Evolutionary conservation across 2,329 filamentous ascomycete genomes (phyloP), one percentile per base, ranked within the genome.

Genomic region (Pseudogymnoascus sp.): DNA sequence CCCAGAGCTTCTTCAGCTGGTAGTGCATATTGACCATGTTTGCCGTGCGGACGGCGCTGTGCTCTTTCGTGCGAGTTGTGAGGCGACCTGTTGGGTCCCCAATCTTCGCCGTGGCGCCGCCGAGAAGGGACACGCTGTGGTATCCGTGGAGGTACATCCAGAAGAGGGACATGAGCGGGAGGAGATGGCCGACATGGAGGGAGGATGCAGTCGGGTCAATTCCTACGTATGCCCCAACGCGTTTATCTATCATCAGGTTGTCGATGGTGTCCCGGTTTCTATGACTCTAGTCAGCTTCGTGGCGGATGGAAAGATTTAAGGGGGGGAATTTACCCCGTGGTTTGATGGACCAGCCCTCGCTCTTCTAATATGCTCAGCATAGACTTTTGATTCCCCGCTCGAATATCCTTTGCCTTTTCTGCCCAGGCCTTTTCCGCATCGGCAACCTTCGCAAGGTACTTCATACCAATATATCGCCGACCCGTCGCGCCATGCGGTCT

Each of bases 61-160:
- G 73, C 63, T 88, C 75, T 14, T 77, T 72, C n/a, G 82, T 79
- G 63, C 90, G 83, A 61, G 80, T 84, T 25, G 82, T 79, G 12
- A 89, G 77, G 38, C 91, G 83, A 65, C 82, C 90, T 2, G 86
- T 90, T 1, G 91, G 91, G 69, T 95, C 91, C 59, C 91, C 91
- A 60, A 95, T 84, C 69, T 87, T 86, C 42, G 87, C 88, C 3
- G 91, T 96, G 12, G 88, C 87, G 68, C 88, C 88, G 56, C 89
- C 89, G 63, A 92, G 73, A 63, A 95, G 78, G 40, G 84, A 87
- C 60, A 89, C 78, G 25, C 87, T 81, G 34, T 83, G 79, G 73
- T 88, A 87, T 23, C 91, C 90, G 72, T 92, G 80, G 67, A 92
- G 79, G 76, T 91, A 91, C 79, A 93, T 83, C 88, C 90, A 93